Evolutionary conservation across 305 asterid genomes (phyloP), one percentile per base, ranked within the genome.

Genomic region (Fraxinus nigra): DNA sequence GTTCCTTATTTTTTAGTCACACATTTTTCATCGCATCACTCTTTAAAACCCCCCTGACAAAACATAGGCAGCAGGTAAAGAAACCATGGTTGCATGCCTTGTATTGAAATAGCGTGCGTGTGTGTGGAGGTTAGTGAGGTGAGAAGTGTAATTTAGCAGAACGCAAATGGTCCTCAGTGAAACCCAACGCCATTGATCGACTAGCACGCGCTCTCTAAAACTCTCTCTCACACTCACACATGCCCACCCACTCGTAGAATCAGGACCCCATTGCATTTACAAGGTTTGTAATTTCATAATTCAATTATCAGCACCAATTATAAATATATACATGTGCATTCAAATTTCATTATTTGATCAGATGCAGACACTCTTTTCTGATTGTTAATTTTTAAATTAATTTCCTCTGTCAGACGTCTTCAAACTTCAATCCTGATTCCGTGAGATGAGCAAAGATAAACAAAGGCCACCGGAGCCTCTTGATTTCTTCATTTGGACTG

Each of bases 401-500:
- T 79, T 81, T 37, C 81, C 22, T 74, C 81, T 76, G 75, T 40
- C 9, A 26, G 38, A 34, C 22, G 72, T 63, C 33, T 24, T 63
- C 72, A 10, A 24, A 20, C 30, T 61, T 22, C 32, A 24, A 61
- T 61, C 28, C 32, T 72, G 84, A 59, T 72, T 75, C 85, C 65
- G 34, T 43, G 88, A 77, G 81, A 94, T 94, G 98, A 93, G 87
- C 90, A 93, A 87, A 85, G 85, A 84, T 34, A 85, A 85, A 82
- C 92, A 87, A 77, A 87, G 82, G 89, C 93, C 94, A 51, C 97
- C 98, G 18, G 98, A 92, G 91, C 97, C 98, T 37, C 96, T 94
- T 84, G 96, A 94, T 92, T 94, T 94, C 91, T 94, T 94, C 79
- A 92, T 94, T 76, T 94, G 98, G 97, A 92, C 97, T 77, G 93